Evolutionary conservation across 139 green algal species (phyloP).

Genomic region (Chlamydomonas schloesseri): DNA sequence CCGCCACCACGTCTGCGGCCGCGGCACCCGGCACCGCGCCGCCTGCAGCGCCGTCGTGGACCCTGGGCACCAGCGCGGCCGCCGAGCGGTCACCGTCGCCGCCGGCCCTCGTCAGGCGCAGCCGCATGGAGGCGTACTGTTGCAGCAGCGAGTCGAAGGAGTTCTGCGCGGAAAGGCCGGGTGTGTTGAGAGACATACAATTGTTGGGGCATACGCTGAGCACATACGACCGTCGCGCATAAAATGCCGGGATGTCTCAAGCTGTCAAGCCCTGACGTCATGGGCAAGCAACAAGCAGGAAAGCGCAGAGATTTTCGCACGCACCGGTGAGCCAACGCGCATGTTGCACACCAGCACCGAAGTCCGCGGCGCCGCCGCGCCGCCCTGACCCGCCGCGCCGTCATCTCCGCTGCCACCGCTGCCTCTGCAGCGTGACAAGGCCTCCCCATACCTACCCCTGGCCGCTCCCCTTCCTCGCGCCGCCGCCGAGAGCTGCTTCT

Average conservation of each 20-base stretch:
- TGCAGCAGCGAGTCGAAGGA: not conserved
- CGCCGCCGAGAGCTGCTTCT: no score
- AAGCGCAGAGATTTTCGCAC: no score
- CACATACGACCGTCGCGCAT: no score
- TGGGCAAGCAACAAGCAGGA: no score
- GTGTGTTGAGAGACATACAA: no score
- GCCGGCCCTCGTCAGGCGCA: not conserved
- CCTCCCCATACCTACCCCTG: not conserved
- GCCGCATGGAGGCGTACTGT: constrained; percentile 2
- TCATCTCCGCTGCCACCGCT: not conserved
- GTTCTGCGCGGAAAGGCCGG: not conserved
- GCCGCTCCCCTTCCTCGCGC: no score
- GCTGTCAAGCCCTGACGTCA: no score
- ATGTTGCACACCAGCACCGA: constrained; percentile 15
- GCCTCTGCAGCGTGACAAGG: not conserved
- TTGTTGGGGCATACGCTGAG: no score
- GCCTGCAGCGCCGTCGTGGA: not conserved
- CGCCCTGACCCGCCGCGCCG: not conserved
- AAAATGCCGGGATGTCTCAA: no score
- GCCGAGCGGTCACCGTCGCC: not conserved
- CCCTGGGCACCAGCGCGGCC: not conserved
- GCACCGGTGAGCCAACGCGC: not conserved
- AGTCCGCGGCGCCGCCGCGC: not conserved
- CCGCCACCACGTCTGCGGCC: no score
- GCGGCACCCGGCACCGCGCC: not conserved